Conservation (phyloP, 2,329 filamentous ascomycete species). For the Aspergillus sojae region DNA sequence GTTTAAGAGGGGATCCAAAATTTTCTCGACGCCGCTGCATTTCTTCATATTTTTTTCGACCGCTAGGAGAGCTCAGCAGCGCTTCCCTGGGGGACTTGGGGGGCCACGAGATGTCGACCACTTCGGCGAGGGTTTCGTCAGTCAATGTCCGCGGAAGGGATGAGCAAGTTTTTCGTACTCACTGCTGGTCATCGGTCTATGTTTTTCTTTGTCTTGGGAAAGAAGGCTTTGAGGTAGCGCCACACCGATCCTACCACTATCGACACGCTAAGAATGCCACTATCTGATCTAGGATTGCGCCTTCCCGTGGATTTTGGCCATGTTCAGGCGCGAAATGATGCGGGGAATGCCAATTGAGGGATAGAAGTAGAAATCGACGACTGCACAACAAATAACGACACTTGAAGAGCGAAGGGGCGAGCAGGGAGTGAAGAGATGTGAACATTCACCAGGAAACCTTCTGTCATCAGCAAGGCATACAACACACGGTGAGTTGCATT, state of each 20-base stretch:
- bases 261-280: background rate
- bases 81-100: slow-evolving; percentile 65
- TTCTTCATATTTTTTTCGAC: slow-evolving; percentile 73
- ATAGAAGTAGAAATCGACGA: background rate
- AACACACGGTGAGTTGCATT: background rate
- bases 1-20: slow-evolving; percentile 67
- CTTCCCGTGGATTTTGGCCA: slow-evolving; percentile 6
- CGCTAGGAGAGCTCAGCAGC: slow-evolving; percentile 71
- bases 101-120: slow-evolving; percentile 59
- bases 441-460: background rate
- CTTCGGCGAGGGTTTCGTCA: slow-evolving; percentile 23
- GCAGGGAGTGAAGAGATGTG: background rate
- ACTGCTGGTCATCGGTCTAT: slow-evolving; percentile 26
- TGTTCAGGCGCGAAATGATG: slow-evolving; percentile 13
- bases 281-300: background rate
- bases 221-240: background rate
- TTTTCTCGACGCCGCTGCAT: slow-evolving; percentile 68
- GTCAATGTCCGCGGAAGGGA: slow-evolving; percentile 2
- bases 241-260: slow-evolving; percentile 4
- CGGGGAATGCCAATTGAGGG: slow-evolving; percentile 11
- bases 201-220: background rate
- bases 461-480: background rate
- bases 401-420: background rate
- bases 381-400: background rate
- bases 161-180: slow-evolving; percentile 15